A percentile compares a stretch with the other conserved stretches of the same genome.
Conservation (phyloP, 2,329 filamentous ascomycete genomes). For the Metarhizium brunneum region DNA sequence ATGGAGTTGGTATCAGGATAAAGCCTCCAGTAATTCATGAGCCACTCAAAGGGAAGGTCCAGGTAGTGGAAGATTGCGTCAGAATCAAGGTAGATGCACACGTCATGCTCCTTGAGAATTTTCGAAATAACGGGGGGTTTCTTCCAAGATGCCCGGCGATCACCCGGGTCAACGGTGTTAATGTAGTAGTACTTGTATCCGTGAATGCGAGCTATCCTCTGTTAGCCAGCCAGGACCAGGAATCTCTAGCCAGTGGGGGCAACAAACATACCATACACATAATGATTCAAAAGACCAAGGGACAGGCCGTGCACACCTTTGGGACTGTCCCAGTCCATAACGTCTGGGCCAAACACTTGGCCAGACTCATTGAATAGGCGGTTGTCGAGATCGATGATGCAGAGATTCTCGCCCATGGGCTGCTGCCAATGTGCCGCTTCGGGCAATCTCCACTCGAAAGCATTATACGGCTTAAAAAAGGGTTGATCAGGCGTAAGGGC, state of each 20-base stretch:
- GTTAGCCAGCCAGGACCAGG: conserved; percentile 3
- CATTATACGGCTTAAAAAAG: conserved; percentile 21
- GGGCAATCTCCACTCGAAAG: conserved; percentile 22
- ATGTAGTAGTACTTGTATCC: conserved; percentile 39
- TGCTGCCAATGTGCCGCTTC: conserved; percentile 20
- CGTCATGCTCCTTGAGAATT: conserved; percentile 33
- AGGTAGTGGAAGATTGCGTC: conserved; percentile 34
- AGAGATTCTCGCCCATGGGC: conserved; percentile 27
- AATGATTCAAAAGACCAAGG: conserved; percentile 33
- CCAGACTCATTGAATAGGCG: conserved; percentile 26
- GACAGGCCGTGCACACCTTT: conserved; percentile 26
- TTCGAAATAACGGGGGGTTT: conserved; percentile 32
- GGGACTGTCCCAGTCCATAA: conserved; percentile 27
- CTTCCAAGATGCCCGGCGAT: conserved; percentile 37
- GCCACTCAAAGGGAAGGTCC: conserved; percentile 36
- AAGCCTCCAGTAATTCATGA: conserved; percentile 37
- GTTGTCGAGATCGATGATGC: conserved; percentile 37
- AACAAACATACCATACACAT: conserved; percentile 27
- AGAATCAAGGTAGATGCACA: conserved; percentile 35
- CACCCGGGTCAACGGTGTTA: conserved; percentile 25
- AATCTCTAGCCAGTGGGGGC: neutral
- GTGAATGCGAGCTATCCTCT: conserved; percentile 30
- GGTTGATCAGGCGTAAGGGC: conserved; percentile 15
- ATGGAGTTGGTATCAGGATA: conserved; percentile 29
- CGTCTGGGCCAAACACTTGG: conserved; percentile 23